Percentiles rank a stretch among this genome's conserved stretches.
Conservation (phyloP, 1,139 yeast species). For the Wickerhamomyces sp. region DNA sequence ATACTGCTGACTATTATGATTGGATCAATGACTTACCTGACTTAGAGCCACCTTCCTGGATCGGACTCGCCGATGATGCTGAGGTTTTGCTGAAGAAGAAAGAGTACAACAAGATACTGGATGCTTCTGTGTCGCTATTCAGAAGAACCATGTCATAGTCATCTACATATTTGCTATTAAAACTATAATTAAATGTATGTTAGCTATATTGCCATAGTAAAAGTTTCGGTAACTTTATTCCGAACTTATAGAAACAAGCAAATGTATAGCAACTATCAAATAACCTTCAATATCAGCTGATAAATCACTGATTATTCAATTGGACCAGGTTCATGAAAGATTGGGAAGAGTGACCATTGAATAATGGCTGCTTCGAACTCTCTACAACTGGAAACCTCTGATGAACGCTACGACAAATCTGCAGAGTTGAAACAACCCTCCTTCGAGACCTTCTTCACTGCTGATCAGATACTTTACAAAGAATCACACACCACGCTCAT, state of each 20-base stretch:
- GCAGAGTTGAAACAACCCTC: conserved; percentile 2
- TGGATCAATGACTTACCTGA: conserved; percentile 60
- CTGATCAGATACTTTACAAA: conserved; percentile 16
- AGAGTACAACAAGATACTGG: conserved; percentile 5
- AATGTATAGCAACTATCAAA: no score
- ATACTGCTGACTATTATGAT: conserved; percentile 29
- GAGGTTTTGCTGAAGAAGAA: conserved; percentile 22
- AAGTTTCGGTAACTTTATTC: no score
- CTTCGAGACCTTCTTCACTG: conserved; percentile 3
- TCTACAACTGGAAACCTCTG: no score
- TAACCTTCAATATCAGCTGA: no score
- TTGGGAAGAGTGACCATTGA: no score
- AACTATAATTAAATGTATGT: no score
- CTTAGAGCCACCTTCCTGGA: conserved; percentile 58
- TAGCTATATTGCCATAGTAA: no score
- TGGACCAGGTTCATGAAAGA: no score
- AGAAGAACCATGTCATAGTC: neutral
- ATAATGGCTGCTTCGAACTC: neutral
- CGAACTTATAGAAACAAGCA: no score
- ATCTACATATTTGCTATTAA: neutral
- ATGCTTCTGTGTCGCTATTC: conserved; percentile 1
- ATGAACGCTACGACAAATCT: neutral
- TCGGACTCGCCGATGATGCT: conserved; percentile 47
- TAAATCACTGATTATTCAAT: no score
- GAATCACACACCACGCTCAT: conserved; percentile 14